A percentile compares a stretch with the other conserved stretches of the same genome.
phyloP scores from a whole-genome alignment of 1,284 basidiomycete species.

The Tilletia walkeri region DNA sequence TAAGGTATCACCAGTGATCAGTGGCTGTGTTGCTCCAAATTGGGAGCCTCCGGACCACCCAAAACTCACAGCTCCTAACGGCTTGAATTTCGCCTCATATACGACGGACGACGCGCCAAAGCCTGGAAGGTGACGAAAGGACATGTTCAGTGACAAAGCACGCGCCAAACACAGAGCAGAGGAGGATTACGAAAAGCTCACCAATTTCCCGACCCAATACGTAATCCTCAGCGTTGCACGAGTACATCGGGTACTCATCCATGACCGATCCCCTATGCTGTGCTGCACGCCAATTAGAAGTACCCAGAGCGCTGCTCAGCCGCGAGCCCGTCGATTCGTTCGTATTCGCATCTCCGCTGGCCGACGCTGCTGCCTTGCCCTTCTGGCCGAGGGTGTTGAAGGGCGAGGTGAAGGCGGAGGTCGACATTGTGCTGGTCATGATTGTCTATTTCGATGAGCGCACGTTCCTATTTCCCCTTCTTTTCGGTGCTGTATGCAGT shows the following conservation, averaged over 20 bases:
- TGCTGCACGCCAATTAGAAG: slow-evolving; percentile 26
- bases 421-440: no score
- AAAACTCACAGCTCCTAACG: slow-evolving; percentile 48
- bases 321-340: background rate
- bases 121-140: slow-evolving; percentile 56
- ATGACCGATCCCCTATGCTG: slow-evolving; percentile 71
- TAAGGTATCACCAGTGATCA: background rate
- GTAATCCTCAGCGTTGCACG: slow-evolving; percentile 41
- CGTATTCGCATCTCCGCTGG: background rate
- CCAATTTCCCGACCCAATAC: slow-evolving; percentile 46
- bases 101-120: slow-evolving; percentile 85
- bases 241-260: slow-evolving; percentile 65
- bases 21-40: background rate
- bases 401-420: no score
- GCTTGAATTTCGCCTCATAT: slow-evolving; percentile 69
- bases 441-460: no score
- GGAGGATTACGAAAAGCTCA: background rate
- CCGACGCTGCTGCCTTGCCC: no score
- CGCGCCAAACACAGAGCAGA: background rate
- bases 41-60: background rate
- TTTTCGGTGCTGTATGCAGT: no score
- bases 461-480: no score
- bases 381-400: no score
- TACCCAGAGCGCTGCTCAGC: background rate
- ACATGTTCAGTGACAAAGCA: background rate